phyloP scores from a whole-genome alignment of 306 rosid species.

The Inga laurina region DNA sequence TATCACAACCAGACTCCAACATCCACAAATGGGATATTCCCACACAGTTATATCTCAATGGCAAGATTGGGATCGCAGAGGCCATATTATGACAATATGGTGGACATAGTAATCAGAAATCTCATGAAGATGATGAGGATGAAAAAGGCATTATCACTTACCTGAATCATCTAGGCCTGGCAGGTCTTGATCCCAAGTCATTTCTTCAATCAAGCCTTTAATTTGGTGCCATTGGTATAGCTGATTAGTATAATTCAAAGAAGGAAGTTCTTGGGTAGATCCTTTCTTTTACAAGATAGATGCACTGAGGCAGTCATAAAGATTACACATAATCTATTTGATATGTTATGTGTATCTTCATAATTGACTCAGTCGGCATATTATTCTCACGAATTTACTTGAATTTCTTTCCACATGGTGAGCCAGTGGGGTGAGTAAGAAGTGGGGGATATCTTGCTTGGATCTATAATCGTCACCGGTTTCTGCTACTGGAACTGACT shows the following conservation, averaged over 20 bases:
- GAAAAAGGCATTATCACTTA: constrained; percentile 26
- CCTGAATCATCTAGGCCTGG: constrained; percentile 24
- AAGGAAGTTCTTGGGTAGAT: not conserved
- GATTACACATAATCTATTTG: not conserved
- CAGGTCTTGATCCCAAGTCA: constrained; percentile 31
- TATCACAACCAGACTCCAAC: constrained; percentile 61
- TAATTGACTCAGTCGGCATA: not conserved
- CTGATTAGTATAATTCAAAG: constrained; percentile 21
- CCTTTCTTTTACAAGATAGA: not conserved
- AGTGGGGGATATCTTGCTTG: not conserved
- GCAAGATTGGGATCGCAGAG: constrained; percentile 63
- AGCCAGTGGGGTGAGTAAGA: constrained; percentile 13
- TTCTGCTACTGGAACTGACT: constrained; percentile 29
- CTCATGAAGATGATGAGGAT: not conserved
- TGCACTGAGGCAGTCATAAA: not conserved
- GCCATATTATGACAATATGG: constrained; percentile 61
- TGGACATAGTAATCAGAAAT: constrained; percentile 22
- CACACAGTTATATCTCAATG: constrained; percentile 67
- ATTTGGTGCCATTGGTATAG: constrained; percentile 30
- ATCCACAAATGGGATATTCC: constrained; percentile 84
- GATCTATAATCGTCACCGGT: constrained; percentile 8
- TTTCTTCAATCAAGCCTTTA: constrained; percentile 25
- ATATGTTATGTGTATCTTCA: not conserved
- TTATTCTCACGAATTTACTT: not conserved
- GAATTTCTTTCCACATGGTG: constrained; percentile 6